Base-by-base conservation (phyloP, 768 basidiomycete genomes). In the Lactarius tabidus region DNA sequence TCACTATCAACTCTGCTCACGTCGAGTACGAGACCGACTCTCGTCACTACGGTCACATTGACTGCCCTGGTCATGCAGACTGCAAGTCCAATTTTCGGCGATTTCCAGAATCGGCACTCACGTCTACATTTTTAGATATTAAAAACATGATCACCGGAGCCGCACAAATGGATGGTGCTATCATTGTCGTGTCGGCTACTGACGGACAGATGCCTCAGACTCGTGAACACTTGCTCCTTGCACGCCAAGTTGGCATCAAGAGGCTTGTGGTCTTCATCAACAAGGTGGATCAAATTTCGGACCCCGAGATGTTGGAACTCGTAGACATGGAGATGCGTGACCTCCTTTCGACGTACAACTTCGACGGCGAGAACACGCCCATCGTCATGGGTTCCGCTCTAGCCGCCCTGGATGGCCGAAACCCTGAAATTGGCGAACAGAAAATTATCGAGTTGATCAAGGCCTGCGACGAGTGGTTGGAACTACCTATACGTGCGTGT, bases 321-420 rank as follows among this genome's bases (percentile, higher is more conserved):
- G 97, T 99, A 66, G 97, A 99, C 71, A 98, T 99, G 95, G 97
- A 99, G 84, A 99, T 99, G 88, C 89, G 97, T 65, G 97, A 99
- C 74, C 83, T 99, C 14, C 84, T 99, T 28, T 79, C 86, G 4
- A 87, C 86, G 17, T 98, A 98, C 80, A 91, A 93, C 72, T 99
- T 91, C 69, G 97, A 99, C 71, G 97, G 97, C 60, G 97, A 99
- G 77, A 84, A 89, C 71, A 98, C 97, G 0, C 97, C 97, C n/a
- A 98, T 99, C 72, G 76, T 98, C 73, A 95, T 93, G 90, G 97
- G 97, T 53, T 95, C 95, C 23, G 97, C 97, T 63, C 81, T 99
- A 64, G 94, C 95, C 64, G 96, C 96, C 59, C 83, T 99, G 62
- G 93, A 99, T 70, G 90, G 91, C 54, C 85, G 88, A 36, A 84